phyloP scores from a whole-genome alignment of 331 rosid species.

The Acacia concinna region DNA sequence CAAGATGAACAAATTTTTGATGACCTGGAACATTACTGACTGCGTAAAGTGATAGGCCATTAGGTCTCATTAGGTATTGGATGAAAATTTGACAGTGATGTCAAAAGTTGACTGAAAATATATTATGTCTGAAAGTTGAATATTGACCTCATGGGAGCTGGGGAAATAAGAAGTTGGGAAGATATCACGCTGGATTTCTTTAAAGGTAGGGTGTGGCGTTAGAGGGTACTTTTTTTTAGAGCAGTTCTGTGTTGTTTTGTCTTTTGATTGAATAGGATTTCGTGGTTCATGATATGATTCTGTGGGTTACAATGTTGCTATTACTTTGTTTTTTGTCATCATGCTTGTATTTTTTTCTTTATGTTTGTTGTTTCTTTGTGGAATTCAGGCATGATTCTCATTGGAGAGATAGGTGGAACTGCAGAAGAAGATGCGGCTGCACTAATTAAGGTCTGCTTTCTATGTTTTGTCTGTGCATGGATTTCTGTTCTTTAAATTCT shows the following conservation, averaged over 20 bases:
- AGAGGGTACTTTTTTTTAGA: background rate
- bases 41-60: background rate
- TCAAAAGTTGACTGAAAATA: background rate
- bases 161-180: background rate
- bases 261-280: background rate
- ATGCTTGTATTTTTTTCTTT: background rate
- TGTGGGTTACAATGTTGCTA: background rate
- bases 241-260: background rate
- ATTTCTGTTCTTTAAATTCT: background rate
- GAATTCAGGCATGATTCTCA: slow-evolving; percentile 10
- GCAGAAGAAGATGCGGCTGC: slow-evolving; percentile 23
- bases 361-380: background rate
- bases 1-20: background rate
- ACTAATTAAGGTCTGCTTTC: slow-evolving; percentile 16
- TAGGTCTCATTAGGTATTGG: background rate
- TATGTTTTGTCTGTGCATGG: background rate
- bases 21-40: background rate
- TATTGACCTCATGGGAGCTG: background rate
- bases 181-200: background rate
- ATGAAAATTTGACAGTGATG: background rate
- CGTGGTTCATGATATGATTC: background rate
- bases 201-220: background rate
- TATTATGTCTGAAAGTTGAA: background rate
- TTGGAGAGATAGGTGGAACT: slow-evolving; percentile 22
- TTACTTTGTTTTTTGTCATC: background rate